Evolutionary conservation across 1,284 basidiomycete genomes (phyloP).

Genomic region (Trametes pubescens): DNA sequence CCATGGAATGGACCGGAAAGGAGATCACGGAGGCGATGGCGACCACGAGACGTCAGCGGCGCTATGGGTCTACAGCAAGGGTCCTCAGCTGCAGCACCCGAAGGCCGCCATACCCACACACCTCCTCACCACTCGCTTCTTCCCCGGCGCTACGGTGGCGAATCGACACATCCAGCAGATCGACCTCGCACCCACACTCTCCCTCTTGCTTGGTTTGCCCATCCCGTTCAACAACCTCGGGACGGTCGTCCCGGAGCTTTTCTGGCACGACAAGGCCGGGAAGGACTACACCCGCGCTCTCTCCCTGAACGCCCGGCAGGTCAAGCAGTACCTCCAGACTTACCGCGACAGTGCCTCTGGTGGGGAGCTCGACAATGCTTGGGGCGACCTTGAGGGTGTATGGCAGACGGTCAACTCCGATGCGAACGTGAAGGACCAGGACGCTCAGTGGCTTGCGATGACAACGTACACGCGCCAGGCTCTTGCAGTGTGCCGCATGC

Average conservation of each 20-base stretch:
- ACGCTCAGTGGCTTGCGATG: constrained; percentile 49
- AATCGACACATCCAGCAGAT: constrained; percentile 90
- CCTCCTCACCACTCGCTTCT: constrained; percentile 62
- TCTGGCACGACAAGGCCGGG: constrained; percentile 51
- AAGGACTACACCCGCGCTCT: constrained; percentile 61
- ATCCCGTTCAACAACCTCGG: constrained; percentile 98
- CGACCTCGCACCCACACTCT: constrained; percentile 90
- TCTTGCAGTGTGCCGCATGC: constrained; percentile 76
- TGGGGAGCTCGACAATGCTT: constrained; percentile 72
- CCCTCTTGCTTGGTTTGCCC: constrained; percentile 91
- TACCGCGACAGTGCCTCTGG: constrained; percentile 79
- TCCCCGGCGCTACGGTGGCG: constrained; percentile 63
- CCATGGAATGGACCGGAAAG: constrained; percentile 96
- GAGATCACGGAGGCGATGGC: constrained; percentile 96
- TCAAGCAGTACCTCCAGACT: constrained; percentile 78
- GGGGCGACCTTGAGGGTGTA: constrained; percentile 57
- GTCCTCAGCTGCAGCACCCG: constrained; percentile 50
- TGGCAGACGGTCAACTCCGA: constrained; percentile 51
- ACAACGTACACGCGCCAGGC: constrained; percentile 70
- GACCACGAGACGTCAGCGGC: constrained; percentile 87
- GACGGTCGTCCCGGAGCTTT: constrained; percentile 90
- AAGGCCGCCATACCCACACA: constrained; percentile 50
- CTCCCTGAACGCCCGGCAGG: constrained; percentile 79
- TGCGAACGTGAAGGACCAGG: constrained; percentile 24
- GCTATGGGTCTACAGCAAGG: constrained; percentile 93